phyloP scores from a whole-genome alignment of 805 yeast genomes.

The Schwanniomyces polymorphus region DNA sequence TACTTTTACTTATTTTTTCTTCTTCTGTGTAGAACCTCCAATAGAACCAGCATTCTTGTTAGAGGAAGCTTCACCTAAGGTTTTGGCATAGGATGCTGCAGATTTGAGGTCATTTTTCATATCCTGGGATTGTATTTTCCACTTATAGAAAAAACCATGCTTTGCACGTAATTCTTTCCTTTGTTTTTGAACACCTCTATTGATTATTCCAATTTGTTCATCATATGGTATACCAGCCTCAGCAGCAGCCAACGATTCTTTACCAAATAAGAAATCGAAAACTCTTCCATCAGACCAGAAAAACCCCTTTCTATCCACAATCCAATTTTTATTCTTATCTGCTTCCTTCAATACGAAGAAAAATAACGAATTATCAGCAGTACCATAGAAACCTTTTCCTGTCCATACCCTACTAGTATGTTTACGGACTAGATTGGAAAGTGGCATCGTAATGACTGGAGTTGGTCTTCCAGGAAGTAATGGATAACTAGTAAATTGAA shows the following conservation, averaged over 20 bases:
- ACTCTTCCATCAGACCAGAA: constrained; percentile 93
- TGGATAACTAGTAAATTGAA: constrained; percentile 75
- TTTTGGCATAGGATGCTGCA: constrained; percentile 21
- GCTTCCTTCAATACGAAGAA: constrained; percentile 70
- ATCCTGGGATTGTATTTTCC: constrained; percentile 42
- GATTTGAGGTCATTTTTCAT: constrained; percentile 25
- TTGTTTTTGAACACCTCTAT: constrained; percentile 47
- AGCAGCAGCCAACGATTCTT: constrained; percentile 73
- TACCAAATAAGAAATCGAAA: constrained; percentile 78
- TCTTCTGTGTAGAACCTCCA: background rate
- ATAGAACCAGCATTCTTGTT: background rate
- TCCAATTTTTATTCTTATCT: constrained; percentile 56
- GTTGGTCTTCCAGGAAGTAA: constrained; percentile 73
- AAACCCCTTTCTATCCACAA: constrained; percentile 82
- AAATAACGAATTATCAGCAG: constrained; percentile 71
- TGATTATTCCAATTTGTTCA: constrained; percentile 52
- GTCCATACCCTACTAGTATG: constrained; percentile 73
- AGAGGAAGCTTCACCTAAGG: constrained; percentile 1
- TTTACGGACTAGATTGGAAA: constrained; percentile 54
- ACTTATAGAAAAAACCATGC: constrained; percentile 61
- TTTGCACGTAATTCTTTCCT: constrained; percentile 51
- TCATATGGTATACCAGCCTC: constrained; percentile 69
- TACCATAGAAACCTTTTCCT: constrained; percentile 86
- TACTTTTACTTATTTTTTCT: background rate
- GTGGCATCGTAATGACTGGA: constrained; percentile 69